Conservation (phyloP, 768 basidiomycete genomes). For the Lyophyllum decastes region DNA sequence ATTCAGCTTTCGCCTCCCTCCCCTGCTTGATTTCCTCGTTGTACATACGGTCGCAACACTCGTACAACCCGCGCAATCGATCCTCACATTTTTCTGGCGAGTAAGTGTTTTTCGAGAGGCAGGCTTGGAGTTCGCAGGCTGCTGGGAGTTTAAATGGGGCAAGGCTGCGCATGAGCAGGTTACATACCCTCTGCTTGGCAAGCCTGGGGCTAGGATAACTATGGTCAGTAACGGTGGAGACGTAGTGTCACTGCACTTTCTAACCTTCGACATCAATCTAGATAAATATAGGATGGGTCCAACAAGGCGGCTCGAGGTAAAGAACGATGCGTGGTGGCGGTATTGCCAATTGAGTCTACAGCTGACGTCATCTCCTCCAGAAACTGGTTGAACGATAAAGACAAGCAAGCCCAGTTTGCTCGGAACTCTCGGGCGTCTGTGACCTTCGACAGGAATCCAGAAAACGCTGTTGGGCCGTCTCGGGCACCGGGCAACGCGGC, state of each 20-base stretch:
- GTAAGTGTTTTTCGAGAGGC: constrained; percentile 16
- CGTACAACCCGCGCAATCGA: constrained; percentile 14
- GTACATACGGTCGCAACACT: constrained; percentile 20
- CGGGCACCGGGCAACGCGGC: background rate
- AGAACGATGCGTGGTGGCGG: background rate
- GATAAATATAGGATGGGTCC: background rate
- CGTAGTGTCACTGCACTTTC: background rate
- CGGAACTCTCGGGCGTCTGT: background rate
- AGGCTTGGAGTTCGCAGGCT: constrained; percentile 21
- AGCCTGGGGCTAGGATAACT: background rate
- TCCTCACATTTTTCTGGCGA: constrained; percentile 15
- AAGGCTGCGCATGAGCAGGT: background rate
- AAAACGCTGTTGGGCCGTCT: background rate
- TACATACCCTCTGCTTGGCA: constrained; percentile 11
- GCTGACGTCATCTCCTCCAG: constrained; percentile 4
- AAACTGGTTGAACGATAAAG: background rate
- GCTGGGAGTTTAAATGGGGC: background rate
- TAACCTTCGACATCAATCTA: constrained; percentile 4
- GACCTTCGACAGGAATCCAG: background rate
- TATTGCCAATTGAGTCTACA: background rate
- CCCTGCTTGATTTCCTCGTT: background rate
- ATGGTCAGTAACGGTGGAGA: background rate
- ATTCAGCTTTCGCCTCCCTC: background rate
- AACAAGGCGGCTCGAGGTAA: background rate
- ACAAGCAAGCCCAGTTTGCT: background rate